phyloP scores from a whole-genome alignment of 768 basidiomycete genomes.

The Botryobasidium botryosum region DNA sequence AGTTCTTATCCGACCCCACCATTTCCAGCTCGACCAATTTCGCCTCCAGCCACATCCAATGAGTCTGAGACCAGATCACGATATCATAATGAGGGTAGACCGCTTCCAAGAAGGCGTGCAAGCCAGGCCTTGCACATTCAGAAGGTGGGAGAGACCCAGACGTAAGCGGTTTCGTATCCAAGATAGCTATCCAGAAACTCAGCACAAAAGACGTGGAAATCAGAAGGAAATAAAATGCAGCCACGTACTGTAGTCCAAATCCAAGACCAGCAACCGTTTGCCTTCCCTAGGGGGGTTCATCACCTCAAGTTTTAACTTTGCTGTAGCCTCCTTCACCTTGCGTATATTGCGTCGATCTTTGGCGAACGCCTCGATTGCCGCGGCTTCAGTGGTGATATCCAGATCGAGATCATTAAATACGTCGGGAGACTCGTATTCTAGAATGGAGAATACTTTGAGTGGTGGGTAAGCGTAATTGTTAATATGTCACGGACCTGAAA shows the following conservation, averaged over 20 bases:
- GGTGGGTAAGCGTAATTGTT: background rate
- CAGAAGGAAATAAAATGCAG: background rate
- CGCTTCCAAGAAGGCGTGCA: conserved; percentile 71
- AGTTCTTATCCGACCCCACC: conserved; percentile 51
- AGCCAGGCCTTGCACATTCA: conserved; percentile 66
- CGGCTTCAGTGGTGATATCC: conserved; percentile 50
- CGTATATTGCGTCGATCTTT: conserved; percentile 69
- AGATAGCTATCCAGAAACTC: conserved; percentile 34
- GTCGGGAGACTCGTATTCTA: conserved; percentile 53
- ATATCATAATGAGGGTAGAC: conserved; percentile 78
- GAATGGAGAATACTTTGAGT: conserved; percentile 1
- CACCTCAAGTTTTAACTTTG: conserved; percentile 45
- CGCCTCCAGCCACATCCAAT: conserved; percentile 12
- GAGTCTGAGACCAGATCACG: conserved; percentile 52
- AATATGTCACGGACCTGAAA: conserved; percentile 30
- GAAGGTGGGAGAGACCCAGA: conserved; percentile 59
- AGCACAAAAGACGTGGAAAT: conserved; percentile 1
- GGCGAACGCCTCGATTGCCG: conserved; percentile 36
- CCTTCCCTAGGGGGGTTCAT: conserved; percentile 62
- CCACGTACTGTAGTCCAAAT: conserved; percentile 69
- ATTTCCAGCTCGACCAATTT: conserved; percentile 65
- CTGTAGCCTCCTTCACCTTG: conserved; percentile 57
- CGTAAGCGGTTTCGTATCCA: conserved; percentile 76
- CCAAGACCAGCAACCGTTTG: conserved; percentile 70
- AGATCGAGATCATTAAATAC: conserved; percentile 70